Conservation (phyloP, 2,329 filamentous ascomycete genomes). For the Fusarium fujikuroi region DNA sequence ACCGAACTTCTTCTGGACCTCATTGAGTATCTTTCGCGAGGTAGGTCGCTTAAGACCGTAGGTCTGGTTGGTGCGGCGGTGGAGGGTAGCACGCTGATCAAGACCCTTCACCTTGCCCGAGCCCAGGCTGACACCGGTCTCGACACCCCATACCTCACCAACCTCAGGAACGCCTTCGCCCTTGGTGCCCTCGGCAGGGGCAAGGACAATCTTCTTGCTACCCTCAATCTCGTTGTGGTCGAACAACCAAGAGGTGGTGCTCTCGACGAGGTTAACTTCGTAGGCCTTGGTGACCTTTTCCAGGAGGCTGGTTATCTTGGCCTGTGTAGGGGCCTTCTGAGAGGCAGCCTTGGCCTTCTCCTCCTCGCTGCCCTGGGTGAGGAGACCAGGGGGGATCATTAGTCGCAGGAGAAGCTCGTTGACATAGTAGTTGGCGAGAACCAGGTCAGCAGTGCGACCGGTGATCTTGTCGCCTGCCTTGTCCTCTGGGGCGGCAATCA, state of each 20-base stretch:
- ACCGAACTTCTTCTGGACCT: constrained; percentile 97
- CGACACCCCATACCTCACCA: constrained; percentile 96
- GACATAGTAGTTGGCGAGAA: constrained; percentile 92
- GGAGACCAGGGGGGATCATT: constrained; percentile 88
- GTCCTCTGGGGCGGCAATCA: constrained; percentile 75
- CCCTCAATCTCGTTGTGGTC: constrained; percentile 98
- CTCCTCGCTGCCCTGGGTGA: constrained; percentile 86
- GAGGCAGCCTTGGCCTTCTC: constrained; percentile 92
- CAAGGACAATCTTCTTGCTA: constrained; percentile 95
- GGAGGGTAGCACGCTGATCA: constrained; percentile 87
- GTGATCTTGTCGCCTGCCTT: constrained; percentile 72
- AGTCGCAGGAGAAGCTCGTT: constrained; percentile 94
- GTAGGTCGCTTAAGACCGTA: constrained; percentile 95
- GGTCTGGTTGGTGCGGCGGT: constrained; percentile 91
- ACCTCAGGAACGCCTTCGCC: constrained; percentile 90
- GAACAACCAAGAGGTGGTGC: constrained; percentile 97
- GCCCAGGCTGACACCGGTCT: constrained; percentile 91
- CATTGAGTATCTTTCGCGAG: constrained; percentile 90
- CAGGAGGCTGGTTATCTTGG: constrained; percentile 85
- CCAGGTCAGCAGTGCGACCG: constrained; percentile 84
- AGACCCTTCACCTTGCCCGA: constrained; percentile 95
- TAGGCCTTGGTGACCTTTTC: constrained; percentile 94
- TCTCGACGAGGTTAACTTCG: constrained; percentile 93
- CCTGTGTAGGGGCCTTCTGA: constrained; percentile 84
- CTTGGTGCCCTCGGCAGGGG: constrained; percentile 86